A percentile compares a stretch with the other conserved stretches of the same genome.
phyloP scores from a whole-genome alignment of 2,329 filamentous ascomycete species.

The Ceratocystis diversiconidia region DNA sequence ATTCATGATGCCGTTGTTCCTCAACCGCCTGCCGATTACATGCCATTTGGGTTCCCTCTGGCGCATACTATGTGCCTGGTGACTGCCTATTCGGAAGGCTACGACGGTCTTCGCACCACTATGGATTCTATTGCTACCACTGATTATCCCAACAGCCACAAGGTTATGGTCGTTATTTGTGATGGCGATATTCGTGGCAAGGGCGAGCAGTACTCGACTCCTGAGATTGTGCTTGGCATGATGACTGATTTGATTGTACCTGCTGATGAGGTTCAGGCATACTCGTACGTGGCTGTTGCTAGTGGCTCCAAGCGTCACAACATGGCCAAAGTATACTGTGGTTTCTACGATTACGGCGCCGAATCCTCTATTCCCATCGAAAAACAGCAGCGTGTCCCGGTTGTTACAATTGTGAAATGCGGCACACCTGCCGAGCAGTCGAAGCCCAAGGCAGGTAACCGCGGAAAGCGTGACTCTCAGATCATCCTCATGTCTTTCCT shows the following conservation, averaged over 20 bases:
- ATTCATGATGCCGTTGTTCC: constrained; percentile 93
- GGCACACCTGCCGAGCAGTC: constrained; percentile 76
- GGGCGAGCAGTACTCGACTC: constrained; percentile 73
- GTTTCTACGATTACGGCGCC: constrained; percentile 91
- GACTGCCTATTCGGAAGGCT: constrained; percentile 93
- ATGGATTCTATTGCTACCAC: constrained; percentile 93
- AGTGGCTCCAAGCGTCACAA: constrained; percentile 96
- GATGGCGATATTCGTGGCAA: constrained; percentile 96
- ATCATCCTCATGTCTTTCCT: constrained; percentile 99
- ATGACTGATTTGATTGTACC: constrained; percentile 78
- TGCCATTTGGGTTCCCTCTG: constrained; percentile 89
- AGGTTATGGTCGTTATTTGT: constrained; percentile 88
- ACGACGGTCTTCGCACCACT: constrained; percentile 81
- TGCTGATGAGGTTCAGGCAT: constrained; percentile 70
- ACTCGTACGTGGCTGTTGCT: constrained; percentile 92
- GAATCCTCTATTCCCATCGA: constrained; percentile 65
- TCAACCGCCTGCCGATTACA: constrained; percentile 91
- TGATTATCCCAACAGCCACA: constrained; percentile 98
- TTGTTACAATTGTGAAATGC: constrained; percentile 93
- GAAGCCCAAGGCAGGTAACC: constrained; percentile 82
- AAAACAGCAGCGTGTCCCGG: constrained; percentile 91
- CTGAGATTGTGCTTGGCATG: constrained; percentile 82
- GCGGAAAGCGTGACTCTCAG: constrained; percentile 97
- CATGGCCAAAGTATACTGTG: constrained; percentile 96
- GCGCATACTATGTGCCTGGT: constrained; percentile 90